A percentile compares a stretch with the other conserved stretches of the same genome.
phyloP scores from a whole-genome alignment of 208 protist genomes.

The Trypanosoma lewisi region DNA sequence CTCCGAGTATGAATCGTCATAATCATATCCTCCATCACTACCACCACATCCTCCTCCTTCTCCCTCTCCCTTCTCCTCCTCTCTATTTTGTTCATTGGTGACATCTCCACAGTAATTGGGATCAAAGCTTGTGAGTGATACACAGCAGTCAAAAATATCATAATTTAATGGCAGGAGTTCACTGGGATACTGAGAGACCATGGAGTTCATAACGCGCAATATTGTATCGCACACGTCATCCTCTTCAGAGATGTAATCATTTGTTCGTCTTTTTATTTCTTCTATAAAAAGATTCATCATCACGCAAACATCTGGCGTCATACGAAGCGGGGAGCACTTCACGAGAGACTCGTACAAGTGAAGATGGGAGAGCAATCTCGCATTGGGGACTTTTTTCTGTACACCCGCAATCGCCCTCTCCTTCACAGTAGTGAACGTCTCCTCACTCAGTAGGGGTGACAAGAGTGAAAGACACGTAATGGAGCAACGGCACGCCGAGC shows the following conservation, averaged over 20 bases:
- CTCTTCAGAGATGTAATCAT: slow-evolving; percentile 17
- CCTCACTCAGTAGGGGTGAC: slow-evolving; percentile 12
- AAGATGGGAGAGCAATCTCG: slow-evolving; percentile 3
- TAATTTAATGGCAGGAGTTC: slow-evolving; percentile 22
- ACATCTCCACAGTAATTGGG: slow-evolving; percentile 33
- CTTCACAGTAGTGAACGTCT: slow-evolving; percentile 2
- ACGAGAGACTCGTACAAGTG: slow-evolving; percentile 25
- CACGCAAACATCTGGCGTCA: not conserved
- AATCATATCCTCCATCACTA: slow-evolving; percentile 1
- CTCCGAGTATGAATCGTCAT: slow-evolving; percentile 37
- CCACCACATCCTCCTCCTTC: not conserved
- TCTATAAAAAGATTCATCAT: not conserved
- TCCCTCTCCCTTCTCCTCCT: too few species aligned
- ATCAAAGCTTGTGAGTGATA: slow-evolving; percentile 39
- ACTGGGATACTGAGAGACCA: slow-evolving; percentile 29
- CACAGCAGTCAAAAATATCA: slow-evolving; percentile 29
- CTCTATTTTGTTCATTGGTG: too few species aligned
- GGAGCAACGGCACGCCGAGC: slow-evolving; percentile 6
- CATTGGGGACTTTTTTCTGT: not conserved
- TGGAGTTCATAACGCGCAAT: slow-evolving; percentile 24
- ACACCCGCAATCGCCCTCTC: slow-evolving; percentile 3
- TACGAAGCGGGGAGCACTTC: slow-evolving; percentile 7
- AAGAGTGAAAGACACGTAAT: slow-evolving; percentile 19
- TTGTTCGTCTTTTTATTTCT: slow-evolving; percentile 6
- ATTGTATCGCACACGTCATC: slow-evolving; percentile 23